Evolutionary conservation across 2,329 filamentous ascomycete species (phyloP).

Genomic region (Fusarium austroafricanum): DNA sequence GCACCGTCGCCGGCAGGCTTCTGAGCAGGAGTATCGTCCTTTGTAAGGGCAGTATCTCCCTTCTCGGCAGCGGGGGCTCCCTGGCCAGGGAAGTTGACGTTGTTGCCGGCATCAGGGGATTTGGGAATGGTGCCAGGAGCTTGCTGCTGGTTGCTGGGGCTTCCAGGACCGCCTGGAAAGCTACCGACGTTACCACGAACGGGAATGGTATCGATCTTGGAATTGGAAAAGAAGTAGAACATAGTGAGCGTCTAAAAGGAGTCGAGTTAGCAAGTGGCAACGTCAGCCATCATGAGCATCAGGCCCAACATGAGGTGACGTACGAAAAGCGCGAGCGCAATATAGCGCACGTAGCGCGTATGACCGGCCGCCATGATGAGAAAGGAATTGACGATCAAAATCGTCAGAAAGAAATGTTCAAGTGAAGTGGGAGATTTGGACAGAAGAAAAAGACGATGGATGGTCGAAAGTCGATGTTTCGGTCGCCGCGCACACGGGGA

Average conservation of each 20-base stretch:
- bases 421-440: conserved; percentile 15
- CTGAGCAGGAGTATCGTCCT: conserved; percentile 36
- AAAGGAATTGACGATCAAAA: conserved; percentile 32
- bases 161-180: conserved; percentile 44
- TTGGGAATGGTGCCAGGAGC: conserved; percentile 40
- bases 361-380: conserved; percentile 72
- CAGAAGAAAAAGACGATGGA: conserved; percentile 36
- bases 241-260: conserved; percentile 54
- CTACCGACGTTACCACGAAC: conserved; percentile 35
- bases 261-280: conserved; percentile 26
- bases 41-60: conserved; percentile 31
- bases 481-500: conserved; percentile 22
- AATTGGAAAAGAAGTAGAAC: conserved; percentile 83
- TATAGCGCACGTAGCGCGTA: conserved; percentile 79
- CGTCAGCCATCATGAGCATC: conserved; percentile 10
- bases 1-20: conserved; percentile 35
- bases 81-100: conserved; percentile 43
- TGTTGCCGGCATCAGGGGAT: conserved; percentile 34
- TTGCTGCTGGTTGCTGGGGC: conserved; percentile 28
- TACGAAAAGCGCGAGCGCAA: conserved; percentile 88
- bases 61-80: conserved; percentile 25
- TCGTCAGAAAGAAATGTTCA: conserved; percentile 23
- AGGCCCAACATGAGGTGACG: conserved; percentile 50
- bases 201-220: conserved; percentile 58
- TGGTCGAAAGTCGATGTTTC: conserved; percentile 33